Conservation (phyloP, 192 early-diverging fungal genomes). For the Coemansia sp. region DNA sequence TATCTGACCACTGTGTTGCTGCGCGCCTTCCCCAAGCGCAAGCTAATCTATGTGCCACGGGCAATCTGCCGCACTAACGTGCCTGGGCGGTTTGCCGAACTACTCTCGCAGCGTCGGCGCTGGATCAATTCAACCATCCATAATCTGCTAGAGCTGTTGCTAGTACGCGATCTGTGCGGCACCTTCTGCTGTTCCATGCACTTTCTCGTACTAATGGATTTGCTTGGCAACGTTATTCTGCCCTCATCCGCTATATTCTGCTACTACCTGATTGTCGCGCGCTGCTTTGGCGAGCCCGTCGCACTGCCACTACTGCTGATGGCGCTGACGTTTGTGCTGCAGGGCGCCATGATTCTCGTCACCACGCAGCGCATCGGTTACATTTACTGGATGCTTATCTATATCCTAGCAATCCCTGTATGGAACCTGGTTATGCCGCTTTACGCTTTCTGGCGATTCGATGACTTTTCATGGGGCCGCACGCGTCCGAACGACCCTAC, state of each 20-base stretch:
- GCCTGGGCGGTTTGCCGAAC: constrained; percentile 65
- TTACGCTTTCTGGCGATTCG: constrained; percentile 94
- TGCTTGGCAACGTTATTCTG: constrained; percentile 73
- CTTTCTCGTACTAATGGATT: constrained; percentile 77
- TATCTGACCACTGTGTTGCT: constrained; percentile 82
- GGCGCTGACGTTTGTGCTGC: constrained; percentile 76
- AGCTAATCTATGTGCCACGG: constrained; percentile 74
- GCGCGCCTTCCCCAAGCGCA: constrained; percentile 76
- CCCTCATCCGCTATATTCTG: constrained; percentile 72
- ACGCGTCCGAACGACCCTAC: constrained; percentile 66
- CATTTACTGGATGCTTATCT: constrained; percentile 88
- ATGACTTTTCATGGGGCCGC: constrained; percentile 88
- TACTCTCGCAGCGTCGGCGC: constrained; percentile 84
- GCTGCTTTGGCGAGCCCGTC: constrained; percentile 42
- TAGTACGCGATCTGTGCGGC: constrained; percentile 92
- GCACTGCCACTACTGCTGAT: constrained; percentile 72
- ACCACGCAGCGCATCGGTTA: constrained; percentile 81
- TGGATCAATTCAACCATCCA: constrained; percentile 99
- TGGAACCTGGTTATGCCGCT: constrained; percentile 96
- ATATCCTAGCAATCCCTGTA: constrained; percentile 77
- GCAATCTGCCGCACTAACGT: constrained; percentile 80
- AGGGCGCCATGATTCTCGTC: constrained; percentile 85
- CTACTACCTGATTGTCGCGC: constrained; percentile 48
- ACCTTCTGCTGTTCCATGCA: constrained; percentile 97
- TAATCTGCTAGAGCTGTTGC: constrained; percentile 87